phyloP scores from a whole-genome alignment of 306 rosid genomes.

The Citrullus amarus region DNA sequence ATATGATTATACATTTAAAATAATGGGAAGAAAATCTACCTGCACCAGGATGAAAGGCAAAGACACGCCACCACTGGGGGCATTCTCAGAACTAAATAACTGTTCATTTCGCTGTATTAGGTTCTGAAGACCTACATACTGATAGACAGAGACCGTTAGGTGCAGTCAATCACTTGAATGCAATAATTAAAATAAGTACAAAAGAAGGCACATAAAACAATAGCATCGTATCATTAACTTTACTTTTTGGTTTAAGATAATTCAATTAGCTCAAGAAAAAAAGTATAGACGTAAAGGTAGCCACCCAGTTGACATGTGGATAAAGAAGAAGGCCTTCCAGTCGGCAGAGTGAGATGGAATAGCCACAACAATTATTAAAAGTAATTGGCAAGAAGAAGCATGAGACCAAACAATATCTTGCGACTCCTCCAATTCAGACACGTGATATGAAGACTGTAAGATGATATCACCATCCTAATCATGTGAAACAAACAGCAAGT shows the following conservation, averaged over 20 bases:
- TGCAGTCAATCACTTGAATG: not conserved
- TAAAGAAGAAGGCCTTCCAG: not conserved
- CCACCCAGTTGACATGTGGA: not conserved
- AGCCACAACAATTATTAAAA: not conserved
- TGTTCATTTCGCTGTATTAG: constrained; percentile 85
- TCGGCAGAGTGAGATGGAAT: not conserved
- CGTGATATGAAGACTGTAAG: not conserved
- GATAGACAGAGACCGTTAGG: constrained; percentile 17
- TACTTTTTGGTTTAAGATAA: not conserved
- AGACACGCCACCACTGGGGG: constrained; percentile 90
- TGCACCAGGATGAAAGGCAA: constrained; percentile 94
- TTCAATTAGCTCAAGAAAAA: not conserved
- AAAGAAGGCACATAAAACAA: not conserved
- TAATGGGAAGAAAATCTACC: constrained; percentile 33
- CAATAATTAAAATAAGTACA: not conserved
- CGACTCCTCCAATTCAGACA: not conserved
- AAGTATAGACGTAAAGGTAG: not conserved
- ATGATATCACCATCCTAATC: not conserved
- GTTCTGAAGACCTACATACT: constrained; percentile 80
- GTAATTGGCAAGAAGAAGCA: not conserved
- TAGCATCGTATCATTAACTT: not conserved
- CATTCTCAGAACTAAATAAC: constrained; percentile 67
- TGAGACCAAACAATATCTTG: not conserved
- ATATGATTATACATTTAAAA: constrained; percentile 2
- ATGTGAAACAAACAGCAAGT: not conserved